phyloP scores from a whole-genome alignment of 768 basidiomycete species.

The Hericium erinaceus region DNA sequence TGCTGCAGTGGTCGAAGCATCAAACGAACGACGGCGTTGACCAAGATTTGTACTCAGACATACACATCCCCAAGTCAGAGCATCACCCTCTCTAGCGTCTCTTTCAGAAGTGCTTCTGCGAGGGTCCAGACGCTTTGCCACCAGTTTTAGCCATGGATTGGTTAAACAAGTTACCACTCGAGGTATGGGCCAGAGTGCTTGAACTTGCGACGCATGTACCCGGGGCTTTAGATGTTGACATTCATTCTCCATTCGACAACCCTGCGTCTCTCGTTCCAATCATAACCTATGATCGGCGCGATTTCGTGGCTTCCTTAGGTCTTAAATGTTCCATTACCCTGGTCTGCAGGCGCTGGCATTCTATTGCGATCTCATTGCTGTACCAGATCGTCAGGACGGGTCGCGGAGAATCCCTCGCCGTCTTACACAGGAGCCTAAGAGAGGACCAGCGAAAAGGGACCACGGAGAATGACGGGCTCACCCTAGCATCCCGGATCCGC shows the following conservation, averaged over 20 bases:
- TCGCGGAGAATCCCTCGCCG: not conserved
- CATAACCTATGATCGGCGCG: not conserved
- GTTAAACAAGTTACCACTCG: not conserved
- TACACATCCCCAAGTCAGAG: no score
- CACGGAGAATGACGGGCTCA: not conserved
- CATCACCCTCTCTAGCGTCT: no score
- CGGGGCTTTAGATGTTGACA: not conserved
- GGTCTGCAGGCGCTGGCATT: not conserved
- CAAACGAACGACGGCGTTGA: no score
- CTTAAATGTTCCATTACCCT: not conserved
- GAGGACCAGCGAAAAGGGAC: not conserved
- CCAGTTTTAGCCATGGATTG: no score
- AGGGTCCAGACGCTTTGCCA: no score
- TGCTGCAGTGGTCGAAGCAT: no score
- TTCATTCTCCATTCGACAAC: not conserved
- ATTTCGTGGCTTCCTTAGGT: not conserved
- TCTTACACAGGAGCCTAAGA: not conserved
- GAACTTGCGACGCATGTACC: not conserved
- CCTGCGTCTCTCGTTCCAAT: not conserved
- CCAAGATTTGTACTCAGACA: no score
- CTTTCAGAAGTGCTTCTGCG: no score
- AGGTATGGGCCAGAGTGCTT: not conserved
- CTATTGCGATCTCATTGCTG: not conserved
- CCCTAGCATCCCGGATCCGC: not conserved
- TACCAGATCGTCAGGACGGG: not conserved